Base-by-base conservation (phyloP, 2,329 filamentous ascomycete genomes). In the Aureobasidium musti region DNA sequence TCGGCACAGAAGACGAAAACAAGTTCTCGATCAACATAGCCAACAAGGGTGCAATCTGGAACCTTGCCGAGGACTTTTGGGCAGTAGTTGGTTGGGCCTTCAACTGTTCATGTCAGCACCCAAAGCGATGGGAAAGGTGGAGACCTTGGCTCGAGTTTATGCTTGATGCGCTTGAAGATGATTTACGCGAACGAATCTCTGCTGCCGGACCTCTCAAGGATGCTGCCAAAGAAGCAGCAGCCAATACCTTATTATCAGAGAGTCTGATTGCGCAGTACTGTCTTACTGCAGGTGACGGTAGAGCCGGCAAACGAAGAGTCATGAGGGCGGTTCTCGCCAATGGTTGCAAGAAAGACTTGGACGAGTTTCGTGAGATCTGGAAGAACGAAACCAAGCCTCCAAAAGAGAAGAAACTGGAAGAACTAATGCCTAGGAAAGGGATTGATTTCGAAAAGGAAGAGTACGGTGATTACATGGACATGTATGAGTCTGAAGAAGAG, bases 51-150 rank as follows among this genome's bases (percentile, higher is more conserved):
- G 89, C 89, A 35, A 69, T 97, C 1, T 97, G 91, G 86, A 80
- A 80, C 19, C 84, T 86, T n/a, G 91, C 89, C 0, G 87, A 91
- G 68, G 91, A 96, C 74, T 96, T 98, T 73, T 99, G 95, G 92
- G 85, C 88, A 49, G 86, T 91, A 0, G 84, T 95, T 0, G 95
- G 94, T 3, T 98, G 95, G 95, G 90, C 91, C 0, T 92, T 98
- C 76, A 95, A 94, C 74, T 98, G 94, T 79, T 93, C 91, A 61
- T 84, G 90, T 1, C 77, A 84, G 37, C 83, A 94, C 71, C 87
- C 87, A 1, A 83, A 85, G 47, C 84, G 94, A 23, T 98, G 95
- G 94, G 84, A 82, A 59, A 84, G 88, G 73, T 98, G 93, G 92
- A 87, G 84, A 71, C 78, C 86, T 8, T 97, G 92, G 90, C 81